Percentiles rank a stretch among this genome's conserved stretches.
phyloP scores from a whole-genome alignment of 306 rosid species.

The Glycyrrhiza uralensis region DNA sequence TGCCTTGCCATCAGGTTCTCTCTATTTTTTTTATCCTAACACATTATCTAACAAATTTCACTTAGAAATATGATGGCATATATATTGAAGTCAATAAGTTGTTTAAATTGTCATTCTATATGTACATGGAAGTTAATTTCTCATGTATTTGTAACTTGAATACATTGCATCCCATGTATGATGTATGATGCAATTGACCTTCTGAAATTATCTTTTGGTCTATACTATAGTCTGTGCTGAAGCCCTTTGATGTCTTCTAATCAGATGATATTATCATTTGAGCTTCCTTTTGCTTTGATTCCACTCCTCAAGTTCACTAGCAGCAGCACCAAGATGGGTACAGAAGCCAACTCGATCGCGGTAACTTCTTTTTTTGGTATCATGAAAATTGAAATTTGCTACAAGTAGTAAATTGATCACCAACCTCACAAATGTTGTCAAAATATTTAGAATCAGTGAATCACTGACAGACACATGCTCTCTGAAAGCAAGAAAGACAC shows the following conservation, averaged over 20 bases:
- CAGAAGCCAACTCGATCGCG: slow-evolving; percentile 60
- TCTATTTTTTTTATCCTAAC: background rate
- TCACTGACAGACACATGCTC: background rate
- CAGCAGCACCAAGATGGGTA: slow-evolving; percentile 86
- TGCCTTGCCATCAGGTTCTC: background rate
- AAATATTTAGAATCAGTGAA: background rate
- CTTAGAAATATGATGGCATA: slow-evolving; percentile 44
- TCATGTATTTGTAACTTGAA: background rate
- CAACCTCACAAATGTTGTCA: too few relatives aligned
- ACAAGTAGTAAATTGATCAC: background rate
- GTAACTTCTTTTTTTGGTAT: slow-evolving; percentile 40
- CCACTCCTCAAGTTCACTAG: slow-evolving; percentile 96
- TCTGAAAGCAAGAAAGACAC: background rate
- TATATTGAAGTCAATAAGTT: background rate
- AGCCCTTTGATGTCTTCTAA: slow-evolving; percentile 23
- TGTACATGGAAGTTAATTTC: background rate
- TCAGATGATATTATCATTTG: slow-evolving; percentile 97
- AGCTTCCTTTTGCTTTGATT: slow-evolving; percentile 90
- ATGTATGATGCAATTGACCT: slow-evolving; percentile 21
- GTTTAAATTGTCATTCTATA: background rate
- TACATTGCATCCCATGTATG: background rate
- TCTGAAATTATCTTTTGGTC: background rate
- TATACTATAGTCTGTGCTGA: slow-evolving; percentile 7
- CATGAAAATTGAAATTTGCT: background rate
- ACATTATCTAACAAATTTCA: background rate